Evolutionary conservation across 805 yeast species (phyloP).

Genomic region (Lipomyces anomalus): DNA sequence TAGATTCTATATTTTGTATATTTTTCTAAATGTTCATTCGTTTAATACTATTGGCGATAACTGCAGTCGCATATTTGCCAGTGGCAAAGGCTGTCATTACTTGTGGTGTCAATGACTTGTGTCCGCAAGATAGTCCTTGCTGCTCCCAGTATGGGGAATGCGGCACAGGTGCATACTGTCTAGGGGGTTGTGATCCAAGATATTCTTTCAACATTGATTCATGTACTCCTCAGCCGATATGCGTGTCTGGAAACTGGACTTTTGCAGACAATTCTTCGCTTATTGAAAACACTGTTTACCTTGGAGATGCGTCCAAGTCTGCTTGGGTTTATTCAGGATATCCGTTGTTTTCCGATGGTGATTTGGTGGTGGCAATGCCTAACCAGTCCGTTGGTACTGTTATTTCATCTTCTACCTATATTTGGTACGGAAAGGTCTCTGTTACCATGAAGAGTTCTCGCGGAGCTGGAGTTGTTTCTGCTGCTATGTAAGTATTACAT

Average conservation of each 20-base stretch:
- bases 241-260: conserved; percentile 39
- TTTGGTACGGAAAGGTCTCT: conserved; percentile 83
- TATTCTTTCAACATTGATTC: conserved; percentile 58
- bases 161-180: conserved; percentile 71
- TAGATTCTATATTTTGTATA: no score
- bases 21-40: no score
- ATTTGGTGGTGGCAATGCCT: conserved; percentile 72
- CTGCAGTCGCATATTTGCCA: no score
- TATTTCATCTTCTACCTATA: conserved; percentile 65
- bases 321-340: conserved; percentile 65
- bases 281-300: conserved; percentile 39
- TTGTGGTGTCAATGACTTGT: conserved; percentile 51
- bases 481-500: conserved; percentile 46
- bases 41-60: no score
- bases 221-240: conserved; percentile 82
- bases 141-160: conserved; percentile 77
- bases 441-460: conserved; percentile 69
- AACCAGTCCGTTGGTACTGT: conserved; percentile 70
- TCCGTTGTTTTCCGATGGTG: conserved; percentile 47
- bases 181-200: conserved; percentile 83
- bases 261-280: conserved; percentile 35
- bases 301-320: conserved; percentile 63
- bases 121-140: conserved; percentile 81
- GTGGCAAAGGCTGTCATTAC: conserved; percentile 27
- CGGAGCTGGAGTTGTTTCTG: conserved; percentile 73